Conservation (phyloP, 192 early-diverging fungal species). For the Coemansia sp. region DNA sequence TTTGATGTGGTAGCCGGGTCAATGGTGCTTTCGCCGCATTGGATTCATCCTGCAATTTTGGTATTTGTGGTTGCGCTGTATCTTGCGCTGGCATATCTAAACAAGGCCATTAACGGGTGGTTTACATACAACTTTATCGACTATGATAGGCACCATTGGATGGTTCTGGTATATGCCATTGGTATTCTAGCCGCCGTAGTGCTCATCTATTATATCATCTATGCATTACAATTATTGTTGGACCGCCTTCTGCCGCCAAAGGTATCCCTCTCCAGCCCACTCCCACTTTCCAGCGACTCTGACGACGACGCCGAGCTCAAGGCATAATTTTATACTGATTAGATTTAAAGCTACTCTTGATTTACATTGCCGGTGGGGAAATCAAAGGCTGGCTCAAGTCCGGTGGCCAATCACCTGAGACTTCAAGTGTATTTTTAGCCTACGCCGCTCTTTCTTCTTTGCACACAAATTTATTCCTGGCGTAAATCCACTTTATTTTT, state of each 20-base stretch:
- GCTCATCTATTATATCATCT: constrained; percentile 31
- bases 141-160: constrained; percentile 24
- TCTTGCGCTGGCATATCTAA: constrained; percentile 33
- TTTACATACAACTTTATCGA: constrained; percentile 46
- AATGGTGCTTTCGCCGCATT: constrained; percentile 40
- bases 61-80: constrained; percentile 22
- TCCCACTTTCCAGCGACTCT: too few species aligned
- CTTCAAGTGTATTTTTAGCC: constrained; percentile 3
- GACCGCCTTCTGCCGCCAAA: constrained; percentile 22
- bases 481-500: not conserved
- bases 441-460: not conserved
- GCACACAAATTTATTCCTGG: constrained; percentile 2
- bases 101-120: constrained; percentile 37
- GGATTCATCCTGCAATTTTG: constrained; percentile 34
- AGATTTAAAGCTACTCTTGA: too few species aligned
- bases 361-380: not conserved
- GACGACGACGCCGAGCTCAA: too few species aligned
- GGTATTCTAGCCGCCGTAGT: constrained; percentile 27
- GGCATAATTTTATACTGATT: too few species aligned
- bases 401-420: constrained; percentile 8
- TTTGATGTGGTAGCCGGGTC: constrained; percentile 25
- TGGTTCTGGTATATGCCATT: constrained; percentile 11
- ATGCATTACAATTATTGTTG: constrained; percentile 21
- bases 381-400: constrained; percentile 1
- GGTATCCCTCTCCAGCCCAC: too few species aligned